phyloP scores from a whole-genome alignment of 768 basidiomycete genomes.

The Pulveroboletus ravenelii region DNA sequence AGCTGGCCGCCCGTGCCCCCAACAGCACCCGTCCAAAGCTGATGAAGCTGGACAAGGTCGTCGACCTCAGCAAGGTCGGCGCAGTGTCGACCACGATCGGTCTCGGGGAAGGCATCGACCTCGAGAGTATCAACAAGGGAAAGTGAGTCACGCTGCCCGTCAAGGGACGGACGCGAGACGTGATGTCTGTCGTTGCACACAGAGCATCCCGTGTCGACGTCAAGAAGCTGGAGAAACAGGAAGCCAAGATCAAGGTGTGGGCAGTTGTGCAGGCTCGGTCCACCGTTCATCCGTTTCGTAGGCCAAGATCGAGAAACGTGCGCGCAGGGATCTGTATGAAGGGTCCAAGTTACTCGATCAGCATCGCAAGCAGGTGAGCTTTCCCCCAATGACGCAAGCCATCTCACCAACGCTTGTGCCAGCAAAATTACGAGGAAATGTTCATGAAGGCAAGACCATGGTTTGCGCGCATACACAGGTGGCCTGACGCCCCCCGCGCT shows the following conservation, averaged over 20 bases:
- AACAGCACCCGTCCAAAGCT: conserved; percentile 61
- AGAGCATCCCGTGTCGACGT: conserved; percentile 91
- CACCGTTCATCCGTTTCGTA: conserved; percentile 22
- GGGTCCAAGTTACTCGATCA: conserved; percentile 94
- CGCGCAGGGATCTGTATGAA: conserved; percentile 86
- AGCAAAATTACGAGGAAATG: conserved; percentile 99
- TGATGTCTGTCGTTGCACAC: conserved; percentile 12
- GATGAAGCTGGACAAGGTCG: conserved; percentile 76
- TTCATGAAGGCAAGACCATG: conserved; percentile 79
- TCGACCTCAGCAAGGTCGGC: conserved; percentile 80
- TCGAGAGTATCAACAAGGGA: conserved; percentile 91
- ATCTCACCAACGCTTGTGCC: not conserved
- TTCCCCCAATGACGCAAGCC: not conserved
- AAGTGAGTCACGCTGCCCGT: conserved; percentile 50
- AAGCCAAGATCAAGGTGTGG: conserved; percentile 85
- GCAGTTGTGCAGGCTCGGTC: not conserved
- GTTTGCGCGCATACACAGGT: not conserved
- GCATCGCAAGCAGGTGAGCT: conserved; percentile 76
- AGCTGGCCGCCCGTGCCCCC: conserved; percentile 53
- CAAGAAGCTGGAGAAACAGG: conserved; percentile 94
- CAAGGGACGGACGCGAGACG: not conserved
- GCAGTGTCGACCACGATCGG: conserved; percentile 78
- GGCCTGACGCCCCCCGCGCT: not conserved
- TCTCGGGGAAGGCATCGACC: conserved; percentile 76
- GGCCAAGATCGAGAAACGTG: conserved; percentile 98